Base-by-base conservation (phyloP, 768 basidiomycete species). In the Leccinum broughii region DNA sequence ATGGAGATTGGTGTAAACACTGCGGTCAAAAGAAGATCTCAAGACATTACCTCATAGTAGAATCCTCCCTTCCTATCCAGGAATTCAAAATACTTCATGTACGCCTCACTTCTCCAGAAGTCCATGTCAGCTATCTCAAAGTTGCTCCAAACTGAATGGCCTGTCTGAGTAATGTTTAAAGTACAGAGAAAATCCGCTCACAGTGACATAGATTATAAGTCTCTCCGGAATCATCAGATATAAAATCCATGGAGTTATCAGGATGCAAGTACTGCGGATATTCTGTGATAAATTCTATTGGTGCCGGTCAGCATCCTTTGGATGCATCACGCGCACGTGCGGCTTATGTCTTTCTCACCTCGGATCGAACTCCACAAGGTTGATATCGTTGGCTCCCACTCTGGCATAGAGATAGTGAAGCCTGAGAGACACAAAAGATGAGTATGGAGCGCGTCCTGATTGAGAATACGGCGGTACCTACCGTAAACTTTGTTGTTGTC, bases 41-140 rank as follows among this genome's bases (percentile, higher is more conserved):
- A 54, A 7, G 26, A 20, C 26, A 50, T 52, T 65, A 83, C 89
- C 85, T 95, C 93, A 64, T 93, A 93, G 73, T 94, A 95, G 72
- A 95, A 93, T 15, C 93, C 93, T 56, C 94, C 94, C 48, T 80
- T 79, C 55, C 81, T 69, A 56, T 95, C 94, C 17, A 96, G 79
- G 71, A 84, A 84, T 49, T 93, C 87, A 65, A 95, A 96, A 79
- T 86, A 96, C 63, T 88, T 85, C 60, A 77, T 78, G 71, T 97
- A 97, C 3, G 88, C 86, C 61, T 94, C 87, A 11, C 87, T 76
- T 65, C 93, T 81, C 92, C 92, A 95, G 61, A 95, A 84, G 61
- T 91, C 86, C 61, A 95, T 80, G 67, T 87, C 83, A 5, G 81
- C 94, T 60, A 97, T 96, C 72, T 96, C 94, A 67, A 96, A 96